A percentile compares a stretch with the other conserved stretches of the same genome.
These are phyloP conservation scores for Alopecurus myosuroides DNA, from an alignment of 176 grass and related monocot species.

Conservation along the genomic window DNA sequence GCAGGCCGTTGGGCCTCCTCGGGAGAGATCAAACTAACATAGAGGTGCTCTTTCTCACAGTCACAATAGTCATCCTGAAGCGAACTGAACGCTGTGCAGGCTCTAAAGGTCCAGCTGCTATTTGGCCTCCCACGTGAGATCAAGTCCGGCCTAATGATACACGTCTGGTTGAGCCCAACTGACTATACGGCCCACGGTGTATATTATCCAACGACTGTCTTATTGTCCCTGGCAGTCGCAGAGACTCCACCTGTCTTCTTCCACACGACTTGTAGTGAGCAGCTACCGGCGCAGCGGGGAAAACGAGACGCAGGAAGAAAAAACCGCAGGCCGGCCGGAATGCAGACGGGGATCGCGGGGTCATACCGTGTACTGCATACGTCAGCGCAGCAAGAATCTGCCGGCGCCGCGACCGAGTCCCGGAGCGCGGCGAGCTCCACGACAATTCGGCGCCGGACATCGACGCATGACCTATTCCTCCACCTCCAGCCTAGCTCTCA, in stretches of 20 bases:
- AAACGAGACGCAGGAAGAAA: neutral
- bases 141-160: too few relatives aligned
- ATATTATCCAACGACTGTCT: too few relatives aligned
- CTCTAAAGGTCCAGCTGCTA: too few relatives aligned
- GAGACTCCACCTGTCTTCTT: neutral
- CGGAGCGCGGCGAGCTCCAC: conserved; percentile 2
- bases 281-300: neutral
- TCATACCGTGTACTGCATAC: too few relatives aligned
- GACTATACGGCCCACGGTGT: neutral
- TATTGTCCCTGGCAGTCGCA: neutral
- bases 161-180: neutral
- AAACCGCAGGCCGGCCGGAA: neutral
- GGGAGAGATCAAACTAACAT: too few relatives aligned
- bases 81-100: too few relatives aligned
- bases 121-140: too few relatives aligned
- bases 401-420: neutral
- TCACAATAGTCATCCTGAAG: too few relatives aligned
- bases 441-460: neutral
- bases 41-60: too few relatives aligned
- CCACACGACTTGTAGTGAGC: neutral
- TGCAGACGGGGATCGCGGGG: neutral
- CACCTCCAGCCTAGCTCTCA: too few relatives aligned
- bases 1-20: too few relatives aligned
- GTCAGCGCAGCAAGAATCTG: neutral
- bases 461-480: neutral